phyloP scores from a whole-genome alignment of 371 early-diverging fungal genomes.

The Rhizopus delemar region DNA sequence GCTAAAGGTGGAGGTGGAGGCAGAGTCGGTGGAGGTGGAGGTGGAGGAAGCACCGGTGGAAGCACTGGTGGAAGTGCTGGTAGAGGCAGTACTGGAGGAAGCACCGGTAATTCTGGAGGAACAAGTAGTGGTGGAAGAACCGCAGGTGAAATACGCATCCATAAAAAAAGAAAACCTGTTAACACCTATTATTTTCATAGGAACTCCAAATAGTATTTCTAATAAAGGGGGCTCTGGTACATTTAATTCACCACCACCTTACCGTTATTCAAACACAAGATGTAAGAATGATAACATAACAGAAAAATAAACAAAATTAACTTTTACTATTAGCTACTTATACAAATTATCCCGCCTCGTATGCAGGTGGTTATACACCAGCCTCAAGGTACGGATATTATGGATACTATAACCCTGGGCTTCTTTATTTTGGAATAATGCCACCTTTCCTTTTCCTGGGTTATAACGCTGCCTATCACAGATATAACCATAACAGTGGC shows the following conservation, averaged over 20 bases:
- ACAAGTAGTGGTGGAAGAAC: constrained; percentile 11
- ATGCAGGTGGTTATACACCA: constrained; percentile 39
- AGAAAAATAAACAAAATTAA: not conserved
- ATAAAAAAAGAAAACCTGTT: not conserved
- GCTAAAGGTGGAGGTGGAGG: constrained; percentile 11
- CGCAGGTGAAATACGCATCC: constrained; percentile 6
- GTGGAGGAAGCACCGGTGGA: constrained; percentile 24
- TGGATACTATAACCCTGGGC: constrained; percentile 40
- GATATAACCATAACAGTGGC: constrained; percentile 42
- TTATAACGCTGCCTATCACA: constrained; percentile 37
- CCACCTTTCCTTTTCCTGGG: constrained; percentile 43
- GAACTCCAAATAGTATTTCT: constrained; percentile 21
- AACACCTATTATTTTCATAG: constrained; percentile 3
- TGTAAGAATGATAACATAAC: constrained; percentile 14
- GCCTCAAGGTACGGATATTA: constrained; percentile 36
- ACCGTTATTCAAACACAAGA: constrained; percentile 28
- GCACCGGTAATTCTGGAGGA: constrained; percentile 13
- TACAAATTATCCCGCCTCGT: constrained; percentile 39
- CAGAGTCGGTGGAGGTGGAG: constrained; percentile 9
- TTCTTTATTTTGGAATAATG: constrained; percentile 41
- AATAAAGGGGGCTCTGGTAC: constrained; percentile 45
- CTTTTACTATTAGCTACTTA: constrained; percentile 26
- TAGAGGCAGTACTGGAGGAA: constrained; percentile 18
- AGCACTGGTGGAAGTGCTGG: constrained; percentile 28
- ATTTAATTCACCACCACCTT: constrained; percentile 22